These are phyloP conservation scores for Astrothelium macrocarpum DNA, from an alignment of 495 filamentous ascomycete species.

Conservation along the genomic window DNA sequence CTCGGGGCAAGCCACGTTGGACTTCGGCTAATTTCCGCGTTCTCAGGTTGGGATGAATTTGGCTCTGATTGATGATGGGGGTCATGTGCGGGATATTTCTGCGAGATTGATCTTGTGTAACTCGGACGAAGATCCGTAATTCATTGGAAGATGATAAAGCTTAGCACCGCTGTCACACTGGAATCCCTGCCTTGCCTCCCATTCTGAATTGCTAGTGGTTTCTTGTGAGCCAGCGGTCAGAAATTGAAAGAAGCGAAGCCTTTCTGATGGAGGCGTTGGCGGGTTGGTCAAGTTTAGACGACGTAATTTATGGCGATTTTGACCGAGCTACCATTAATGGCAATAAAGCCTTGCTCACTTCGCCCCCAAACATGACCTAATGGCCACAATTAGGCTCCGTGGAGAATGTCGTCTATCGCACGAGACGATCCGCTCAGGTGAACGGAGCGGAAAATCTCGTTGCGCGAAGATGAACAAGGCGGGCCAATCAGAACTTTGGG, in stretches of 20 bases:
- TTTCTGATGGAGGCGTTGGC: not conserved
- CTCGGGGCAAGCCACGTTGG: not conserved
- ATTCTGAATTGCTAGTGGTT: not conserved
- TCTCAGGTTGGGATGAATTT: not conserved
- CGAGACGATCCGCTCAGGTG: slow-evolving; percentile 5
- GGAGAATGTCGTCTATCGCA: not conserved
- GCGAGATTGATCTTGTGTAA: slow-evolving; percentile 7
- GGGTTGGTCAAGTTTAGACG: not conserved
- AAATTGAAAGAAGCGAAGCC: not conserved
- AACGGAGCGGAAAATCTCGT: not conserved
- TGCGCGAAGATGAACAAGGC: not conserved
- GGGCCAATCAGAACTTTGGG: not conserved
- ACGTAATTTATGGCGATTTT: not conserved
- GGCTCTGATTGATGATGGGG: not conserved
- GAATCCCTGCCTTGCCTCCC: not conserved
- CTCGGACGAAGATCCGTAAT: not conserved
- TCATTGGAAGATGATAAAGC: not conserved
- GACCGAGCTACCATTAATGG: not conserved
- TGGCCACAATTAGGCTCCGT: not conserved
- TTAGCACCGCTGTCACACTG: not conserved
- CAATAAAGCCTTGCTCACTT: not conserved
- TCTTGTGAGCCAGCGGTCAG: not conserved
- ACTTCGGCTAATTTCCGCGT: not conserved
- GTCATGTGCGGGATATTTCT: not conserved
- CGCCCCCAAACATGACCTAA: not conserved